Evolutionary conservation across 2,329 filamentous ascomycete genomes (phyloP), one percentile per base, ranked within the genome.

Genomic region (Macrophomina pseudophaseolina): DNA sequence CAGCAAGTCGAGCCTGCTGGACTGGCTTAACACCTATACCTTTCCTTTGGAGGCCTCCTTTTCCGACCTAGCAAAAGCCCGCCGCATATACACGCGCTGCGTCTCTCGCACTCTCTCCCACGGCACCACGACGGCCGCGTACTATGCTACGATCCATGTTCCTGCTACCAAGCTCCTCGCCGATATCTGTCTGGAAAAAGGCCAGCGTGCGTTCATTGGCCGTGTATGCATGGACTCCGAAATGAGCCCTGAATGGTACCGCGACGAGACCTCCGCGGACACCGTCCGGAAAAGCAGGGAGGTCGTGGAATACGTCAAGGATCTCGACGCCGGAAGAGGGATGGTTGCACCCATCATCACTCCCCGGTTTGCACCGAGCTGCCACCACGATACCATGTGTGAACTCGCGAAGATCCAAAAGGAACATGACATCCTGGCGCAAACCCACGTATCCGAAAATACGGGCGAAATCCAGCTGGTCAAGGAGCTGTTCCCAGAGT

Each of bases 1-100:
- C 76, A 95, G 95, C 74, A 95, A 94, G 71, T 90, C 92, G 0
- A 97, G 94, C 0, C 88, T 99, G 38, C 86, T 99, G 14, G 91
- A 95, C 80, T 99, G 95, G 95, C 84, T 99, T 5, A 87, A 94
- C 73, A 95, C 85, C 16, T 98, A 99, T 82, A 99, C 95, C 0
- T 99, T 98, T 75, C 95, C 95, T 0, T 86, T 97, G 69, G 95
- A 99, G 79, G 84, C 90, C 0, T 93, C 91, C 9, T 88, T 97
- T 68, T 80, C 84, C 6, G 83, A 88, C 69, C 80, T 88, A 5
- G 70, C 80, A 65, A 88, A 87, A 73, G 93, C 93, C 0, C 83
- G 83, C 14, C 83, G 82, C 42, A 89, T 96, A 69, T 99, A 98
- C 80, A 85, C 86, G 30, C 89, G 90, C 67, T 90, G 92, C 70